A percentile compares a stretch with the other conserved stretches of the same genome.
Conservation (phyloP, 495 filamentous ascomycete genomes). For the Penicillium ucsense region DNA sequence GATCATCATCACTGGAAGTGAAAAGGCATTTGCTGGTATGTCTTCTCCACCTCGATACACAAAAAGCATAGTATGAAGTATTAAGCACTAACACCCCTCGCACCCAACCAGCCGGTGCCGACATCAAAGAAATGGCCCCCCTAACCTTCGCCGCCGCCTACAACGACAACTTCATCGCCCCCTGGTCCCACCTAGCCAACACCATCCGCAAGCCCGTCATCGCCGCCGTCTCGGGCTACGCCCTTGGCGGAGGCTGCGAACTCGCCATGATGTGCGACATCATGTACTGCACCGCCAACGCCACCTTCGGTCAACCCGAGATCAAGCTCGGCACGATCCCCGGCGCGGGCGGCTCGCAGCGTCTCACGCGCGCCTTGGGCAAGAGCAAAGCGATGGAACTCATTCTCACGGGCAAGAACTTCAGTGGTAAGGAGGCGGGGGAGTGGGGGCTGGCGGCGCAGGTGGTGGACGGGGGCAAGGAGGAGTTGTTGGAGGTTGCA, state of each 20-base stretch:
- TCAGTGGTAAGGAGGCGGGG: slow-evolving; percentile 71
- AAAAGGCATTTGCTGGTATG: slow-evolving; percentile 73
- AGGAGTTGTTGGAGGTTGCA: slow-evolving; percentile 69
- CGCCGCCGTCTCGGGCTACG: slow-evolving; percentile 87
- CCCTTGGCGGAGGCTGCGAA: slow-evolving; percentile 91
- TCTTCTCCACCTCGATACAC: background rate
- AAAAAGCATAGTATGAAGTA: background rate
- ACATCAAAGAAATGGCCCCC: slow-evolving; percentile 97
- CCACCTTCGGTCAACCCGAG: slow-evolving; percentile 93
- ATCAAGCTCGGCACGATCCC: slow-evolving; percentile 90
- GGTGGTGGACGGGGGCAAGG: slow-evolving; percentile 64
- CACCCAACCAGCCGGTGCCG: slow-evolving; percentile 60
- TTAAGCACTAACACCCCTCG: background rate
- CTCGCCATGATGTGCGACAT: slow-evolving; percentile 97
- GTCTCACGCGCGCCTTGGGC: slow-evolving; percentile 78
- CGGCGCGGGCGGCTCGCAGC: slow-evolving; percentile 83
- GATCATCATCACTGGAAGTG: slow-evolving; percentile 79
- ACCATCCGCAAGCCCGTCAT: slow-evolving; percentile 84
- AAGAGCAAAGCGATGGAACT: slow-evolving; percentile 91
- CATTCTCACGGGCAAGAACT: slow-evolving; percentile 77
- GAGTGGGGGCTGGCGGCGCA: slow-evolving; percentile 84
- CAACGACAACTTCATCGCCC: slow-evolving; percentile 80
- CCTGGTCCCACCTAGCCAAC: slow-evolving; percentile 77
- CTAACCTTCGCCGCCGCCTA: slow-evolving; percentile 81
- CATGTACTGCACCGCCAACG: slow-evolving; percentile 72